Evolutionary conservation across 2,329 filamentous ascomycete species (phyloP), one percentile per base, ranked within the genome.

Genomic region (Sphaerulina vaccinii): DNA sequence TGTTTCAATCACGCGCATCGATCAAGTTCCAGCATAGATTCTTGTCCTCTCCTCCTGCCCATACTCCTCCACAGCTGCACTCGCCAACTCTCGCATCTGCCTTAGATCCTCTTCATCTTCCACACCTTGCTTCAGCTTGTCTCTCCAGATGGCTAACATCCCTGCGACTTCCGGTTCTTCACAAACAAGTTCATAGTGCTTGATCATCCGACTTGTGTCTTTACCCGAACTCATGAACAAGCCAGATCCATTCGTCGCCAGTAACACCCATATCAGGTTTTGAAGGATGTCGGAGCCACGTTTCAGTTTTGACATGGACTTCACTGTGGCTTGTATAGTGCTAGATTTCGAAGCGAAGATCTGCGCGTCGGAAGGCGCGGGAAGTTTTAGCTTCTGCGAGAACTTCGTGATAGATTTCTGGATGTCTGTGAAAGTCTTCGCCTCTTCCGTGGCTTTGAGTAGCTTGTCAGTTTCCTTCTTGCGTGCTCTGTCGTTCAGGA

Each of bases 201-300:
- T 65, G 39, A 70, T 66, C 67, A 70, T 68, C 36, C 66, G 55
- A 18, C 58, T 68, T 3, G 68, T 69, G 43, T 70, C 68, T 45
- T 65, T 69, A 7, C 68, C 68, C 3, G 64, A 62, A 49, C 64
- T 66, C 40, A 69, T 62, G 42, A 64, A 70, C 18, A 69, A 35
- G 0, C 60, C 65, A 0, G 63, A 60, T 8, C 55, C 56, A 16
- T 47, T 48, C 2, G 49, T 51, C 4, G 65, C 63, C 8, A 69
- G 57, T 36, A 67, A 42, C 7, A 70, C 55, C 68, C 68, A 70
- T 13, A 66, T 56, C 1, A 66, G 53, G 43, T 70, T 66, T 49
- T 69, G 67, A 16, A 70, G 52, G 2, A 70, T 52, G 40, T 69
- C 67, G 9, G 61, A 62, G 2, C 58, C 60, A 16, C 64, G 54